Base-by-base conservation (phyloP, 768 basidiomycete species). In the Russula dissimulans region DNA sequence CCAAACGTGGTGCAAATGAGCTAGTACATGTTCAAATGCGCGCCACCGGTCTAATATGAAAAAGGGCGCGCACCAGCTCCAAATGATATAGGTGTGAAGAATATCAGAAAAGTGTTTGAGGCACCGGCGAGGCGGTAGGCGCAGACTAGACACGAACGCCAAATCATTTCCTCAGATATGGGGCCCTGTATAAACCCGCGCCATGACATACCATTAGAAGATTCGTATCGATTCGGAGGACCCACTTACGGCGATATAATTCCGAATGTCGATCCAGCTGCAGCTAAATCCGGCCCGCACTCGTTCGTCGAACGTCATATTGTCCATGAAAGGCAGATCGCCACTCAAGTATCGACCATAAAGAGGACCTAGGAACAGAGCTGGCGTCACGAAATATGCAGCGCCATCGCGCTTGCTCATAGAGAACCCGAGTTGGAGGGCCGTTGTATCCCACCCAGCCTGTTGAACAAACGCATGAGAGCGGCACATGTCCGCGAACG, bases 1-100 rank as follows among this genome's bases (percentile, higher is more conserved):
- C 81, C 84, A 90, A 14, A 86, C 92, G 67, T 98, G 97, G 67
- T 99, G 97, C 0, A 85, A 73, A 69, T 99, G 97, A 2, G 97
- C 95, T 93, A 65, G 31, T 53, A 54, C 9, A 14, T 52, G 54
- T 17, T 48, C 48, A 48, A 52, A 18, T 58, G 43, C 39, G 56
- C 49, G 58, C 61, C 42, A 65, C 44, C 7, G 12, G 2, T 18
- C 10, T 18, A 41, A 15, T 26, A 38, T 15, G 53, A 31, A 49
- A 50, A 12, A 59, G 41, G 34, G 38, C 52, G 5, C 86, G 46
- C 61, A 91, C 93, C 93, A 32, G 90, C 73, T 18, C 94, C 97
- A 67, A 99, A 99, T 57, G 85, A 83, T 11, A 97, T 72, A 0
- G 97, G 97, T 2, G 87, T 80, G 0, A 88, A 72, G 65, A 91